Conservation (phyloP, 805 yeast genomes). For the Priceomyces fermenticarens region DNA sequence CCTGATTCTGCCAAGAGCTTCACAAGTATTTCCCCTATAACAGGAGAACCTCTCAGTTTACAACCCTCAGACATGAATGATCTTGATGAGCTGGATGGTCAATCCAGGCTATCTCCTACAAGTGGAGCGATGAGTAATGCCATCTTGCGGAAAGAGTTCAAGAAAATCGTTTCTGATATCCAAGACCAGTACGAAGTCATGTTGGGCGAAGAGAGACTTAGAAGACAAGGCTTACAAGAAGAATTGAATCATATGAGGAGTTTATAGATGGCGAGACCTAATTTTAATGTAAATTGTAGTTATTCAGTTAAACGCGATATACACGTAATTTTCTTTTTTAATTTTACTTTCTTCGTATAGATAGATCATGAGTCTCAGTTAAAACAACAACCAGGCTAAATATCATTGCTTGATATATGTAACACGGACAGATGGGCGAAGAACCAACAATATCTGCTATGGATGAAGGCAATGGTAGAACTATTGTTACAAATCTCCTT, state of each 20-base stretch:
- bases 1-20: background rate
- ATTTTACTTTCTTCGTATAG: no score
- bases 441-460: background rate
- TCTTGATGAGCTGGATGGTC: constrained; percentile 15
- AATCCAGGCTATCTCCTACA: constrained; percentile 10
- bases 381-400: no score
- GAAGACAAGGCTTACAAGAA: constrained; percentile 41
- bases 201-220: constrained; percentile 52
- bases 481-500: constrained; percentile 11
- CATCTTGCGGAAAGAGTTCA: constrained; percentile 66
- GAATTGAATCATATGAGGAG: no score
- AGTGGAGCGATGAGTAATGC: constrained; percentile 41
- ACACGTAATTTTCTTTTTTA: no score
- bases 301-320: no score
- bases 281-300: no score
- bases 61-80: constrained; percentile 5
- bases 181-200: constrained; percentile 62
- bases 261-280: no score
- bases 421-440: no score
- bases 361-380: no score
- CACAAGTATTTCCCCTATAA: constrained; percentile 9
- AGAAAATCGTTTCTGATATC: constrained; percentile 58
- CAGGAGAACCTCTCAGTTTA: constrained; percentile 7
- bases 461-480: constrained; percentile 3
- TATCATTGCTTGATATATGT: no score